Evolutionary conservation across 768 basidiomycete genomes (phyloP), one percentile per base, ranked within the genome.

Genomic region (Nidularia pulvinata): DNA sequence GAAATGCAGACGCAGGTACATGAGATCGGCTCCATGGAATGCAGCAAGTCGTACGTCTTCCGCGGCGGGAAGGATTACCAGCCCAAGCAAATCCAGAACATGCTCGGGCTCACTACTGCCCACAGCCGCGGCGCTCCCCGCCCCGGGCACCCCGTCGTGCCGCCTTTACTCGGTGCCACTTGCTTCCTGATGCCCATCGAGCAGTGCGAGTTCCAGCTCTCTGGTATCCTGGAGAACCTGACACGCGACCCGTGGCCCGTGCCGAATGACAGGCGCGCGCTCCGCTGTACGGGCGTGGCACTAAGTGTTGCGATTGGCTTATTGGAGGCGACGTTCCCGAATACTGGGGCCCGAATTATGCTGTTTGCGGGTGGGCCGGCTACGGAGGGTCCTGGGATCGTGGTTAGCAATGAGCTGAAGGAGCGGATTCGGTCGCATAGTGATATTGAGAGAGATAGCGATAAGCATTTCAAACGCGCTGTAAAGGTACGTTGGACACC

Each of bases 361-460:
- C 68, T 98, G 34, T 98, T 98, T 65, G 77, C 95, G 36, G 97
- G 96, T 61, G 97, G 97, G 32, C 93, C 97, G 11, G 89, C 90
- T 7, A 97, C 96, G 1, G 95, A 98, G 65, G 97, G 97, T 2
- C 97, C 97, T 0, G 97, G 97, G 14, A 86, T 95, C 86, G 95
- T 98, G 33, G 97, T 98, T 52, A 89, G 83, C 70, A 92, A 92
- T 59, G 96, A 98, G 72, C 77, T 98, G 52, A 91, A 93, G 72
- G 97, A 99, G 64, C 94, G 95, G 2, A 98, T 99, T 57, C 89
- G 97, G 50, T 97, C 95, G 6, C 97, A 99, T 67, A 96, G 98
- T 73, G 97, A 99, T 64, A 98, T 98, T 62, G 97, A 99, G 64
- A 82, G 94, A 16, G 97, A 99, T 68, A 90, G 85, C 57, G 95